A percentile compares a stretch with the other conserved stretches of the same genome.
Conservation (phyloP, 2,329 filamentous ascomycete genomes). For the Neofusicoccum ribis region DNA sequence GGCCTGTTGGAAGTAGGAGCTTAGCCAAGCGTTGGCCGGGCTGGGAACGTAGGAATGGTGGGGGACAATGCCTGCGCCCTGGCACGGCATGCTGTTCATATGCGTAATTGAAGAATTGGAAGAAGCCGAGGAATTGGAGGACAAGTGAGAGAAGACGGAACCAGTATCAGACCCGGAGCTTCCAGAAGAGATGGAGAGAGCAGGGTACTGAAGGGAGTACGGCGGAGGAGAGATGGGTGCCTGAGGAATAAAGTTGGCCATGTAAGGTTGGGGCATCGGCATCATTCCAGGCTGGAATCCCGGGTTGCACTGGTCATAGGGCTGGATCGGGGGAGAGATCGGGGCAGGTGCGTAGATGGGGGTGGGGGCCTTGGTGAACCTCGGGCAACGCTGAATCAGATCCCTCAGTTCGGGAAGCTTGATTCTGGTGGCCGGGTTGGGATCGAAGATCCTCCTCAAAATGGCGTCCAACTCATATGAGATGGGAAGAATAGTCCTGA, state of each 20-base stretch:
- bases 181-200: constrained; percentile 35
- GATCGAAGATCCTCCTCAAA: constrained; percentile 82
- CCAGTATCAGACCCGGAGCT: constrained; percentile 42
- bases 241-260: constrained; percentile 34
- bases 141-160: constrained; percentile 42
- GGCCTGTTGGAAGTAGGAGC: constrained; percentile 40
- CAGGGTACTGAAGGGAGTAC: constrained; percentile 25
- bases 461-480: constrained; percentile 88
- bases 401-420: constrained; percentile 76
- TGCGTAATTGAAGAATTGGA: constrained; percentile 7
- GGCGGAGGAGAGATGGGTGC: constrained; percentile 31
- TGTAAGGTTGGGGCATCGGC: constrained; percentile 31
- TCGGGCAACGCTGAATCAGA: constrained; percentile 73
- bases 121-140: constrained; percentile 29
- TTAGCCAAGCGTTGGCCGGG: constrained; percentile 39
- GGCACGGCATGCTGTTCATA: constrained; percentile 7
- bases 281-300: constrained; percentile 26
- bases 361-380: constrained; percentile 60
- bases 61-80: constrained; percentile 1
- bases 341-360: constrained; percentile 44
- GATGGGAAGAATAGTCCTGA: constrained; percentile 89
- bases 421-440: constrained; percentile 79
- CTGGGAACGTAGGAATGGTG: constrained; percentile 40
- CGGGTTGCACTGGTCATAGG: constrained; percentile 35
- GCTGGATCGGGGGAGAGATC: constrained; percentile 45